Evolutionary conservation across 2,329 filamentous ascomycete genomes (phyloP), one percentile per base, ranked within the genome.

Genomic region (Aspergillus sp.): DNA sequence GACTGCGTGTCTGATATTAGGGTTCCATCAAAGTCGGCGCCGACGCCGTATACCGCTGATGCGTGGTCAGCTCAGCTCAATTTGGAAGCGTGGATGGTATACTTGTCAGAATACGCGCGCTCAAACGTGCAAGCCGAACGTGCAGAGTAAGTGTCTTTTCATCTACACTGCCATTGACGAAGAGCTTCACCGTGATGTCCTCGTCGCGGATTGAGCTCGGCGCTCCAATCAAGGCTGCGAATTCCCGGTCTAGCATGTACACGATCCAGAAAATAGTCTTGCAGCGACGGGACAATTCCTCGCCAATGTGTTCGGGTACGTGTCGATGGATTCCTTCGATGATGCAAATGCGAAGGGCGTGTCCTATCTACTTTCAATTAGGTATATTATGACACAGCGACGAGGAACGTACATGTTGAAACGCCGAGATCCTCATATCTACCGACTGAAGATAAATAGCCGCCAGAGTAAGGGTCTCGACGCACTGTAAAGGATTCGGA

Each of bases 401-500:
- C 20, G 12, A 4, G 9, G 67, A 59, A 42, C 70, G 60, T 15
- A 76, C 74, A 51, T 76, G 71, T 13, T 77, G 74, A 22, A 73
- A 77, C 0, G 75, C 75, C 1, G 70, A 69, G 0, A 74, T 63
- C 53, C 75, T 66, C 72, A 77, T 75, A 20, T 77, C 75, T 1
- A 77, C 65, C 0, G 74, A 76, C 34, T 77, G 75, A 4, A 77
- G 68, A 56, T 76, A 77, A 0, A 77, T 61, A 0, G 75, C 73
- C 0, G 69, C 74, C 6, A 77, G 38, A 0, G 71, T 69, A 0
- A 77, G 61, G 0, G 73, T 71, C 11, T 77, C 67, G 5, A 74
- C 71, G 5, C 66, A 64, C 0, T 62, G 63, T 42, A 74, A 62
- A 7, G 67, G 61, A 24, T 74, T 68, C 9, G 65, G 55, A 36